Conservation (phyloP, 495 filamentous ascomycete genomes). For the Bombardia bombarda region DNA sequence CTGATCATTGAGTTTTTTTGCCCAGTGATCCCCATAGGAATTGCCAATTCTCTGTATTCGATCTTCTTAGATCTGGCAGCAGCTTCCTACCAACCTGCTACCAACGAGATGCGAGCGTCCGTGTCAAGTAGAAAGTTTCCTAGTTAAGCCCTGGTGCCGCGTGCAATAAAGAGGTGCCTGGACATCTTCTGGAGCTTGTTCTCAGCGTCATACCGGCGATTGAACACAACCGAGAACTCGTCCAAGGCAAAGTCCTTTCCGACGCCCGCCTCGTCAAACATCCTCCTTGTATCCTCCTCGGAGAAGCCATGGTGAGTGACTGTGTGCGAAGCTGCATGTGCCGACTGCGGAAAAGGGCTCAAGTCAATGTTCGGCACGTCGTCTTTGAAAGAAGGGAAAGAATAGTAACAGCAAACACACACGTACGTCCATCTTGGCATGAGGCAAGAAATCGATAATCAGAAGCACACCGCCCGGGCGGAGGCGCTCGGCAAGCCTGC, state of each 20-base stretch:
- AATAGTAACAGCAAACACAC: neutral
- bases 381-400: neutral
- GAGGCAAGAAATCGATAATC: slow-evolving; percentile 56
- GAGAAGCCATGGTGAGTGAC: slow-evolving; percentile 53
- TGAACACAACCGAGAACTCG: slow-evolving; percentile 21
- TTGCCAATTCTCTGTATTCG: too few relatives aligned
- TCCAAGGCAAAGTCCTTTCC: slow-evolving; percentile 34
- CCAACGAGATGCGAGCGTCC: neutral
- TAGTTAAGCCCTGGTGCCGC: slow-evolving; percentile 18
- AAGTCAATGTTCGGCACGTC: too few relatives aligned
- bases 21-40: too few relatives aligned
- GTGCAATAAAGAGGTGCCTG: slow-evolving; percentile 18
- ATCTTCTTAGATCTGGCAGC: too few relatives aligned
- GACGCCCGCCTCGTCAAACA: slow-evolving; percentile 47
- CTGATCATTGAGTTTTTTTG: too few relatives aligned
- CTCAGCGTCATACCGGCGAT: slow-evolving; percentile 1
- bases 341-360: slow-evolving; percentile 10
- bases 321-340: slow-evolving; percentile 32
- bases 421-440: slow-evolving; percentile 25
- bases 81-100: neutral
- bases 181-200: slow-evolving; percentile 1
- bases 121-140: neutral
- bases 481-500: slow-evolving; percentile 49
- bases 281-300: slow-evolving; percentile 38
- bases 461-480: slow-evolving; percentile 54